Percentiles rank a stretch among this genome's conserved stretches.
Evolutionary conservation across 2,329 filamentous ascomycete species (phyloP).

Genomic region (Clonostachys chloroleuca): DNA sequence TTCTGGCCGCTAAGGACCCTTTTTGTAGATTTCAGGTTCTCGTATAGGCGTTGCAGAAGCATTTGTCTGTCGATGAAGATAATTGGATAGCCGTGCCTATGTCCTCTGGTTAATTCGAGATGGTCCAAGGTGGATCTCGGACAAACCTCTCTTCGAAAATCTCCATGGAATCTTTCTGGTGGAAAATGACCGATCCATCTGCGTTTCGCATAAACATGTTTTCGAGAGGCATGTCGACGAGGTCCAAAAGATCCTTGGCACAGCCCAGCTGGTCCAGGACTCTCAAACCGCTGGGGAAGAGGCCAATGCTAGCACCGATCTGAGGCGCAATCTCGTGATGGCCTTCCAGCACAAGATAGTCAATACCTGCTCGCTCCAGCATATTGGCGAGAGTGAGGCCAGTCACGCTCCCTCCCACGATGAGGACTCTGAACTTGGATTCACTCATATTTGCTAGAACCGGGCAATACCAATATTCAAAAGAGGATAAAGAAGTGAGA

Average conservation of each 20-base stretch:
- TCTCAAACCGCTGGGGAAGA: not conserved
- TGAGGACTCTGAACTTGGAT: constrained; percentile 1
- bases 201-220: not conserved
- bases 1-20: constrained; percentile 1
- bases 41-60: constrained; percentile 21
- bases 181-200: no score
- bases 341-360: not conserved
- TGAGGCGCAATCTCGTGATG: not conserved
- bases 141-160: not conserved
- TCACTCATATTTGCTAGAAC: no score
- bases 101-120: not conserved
- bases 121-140: not conserved
- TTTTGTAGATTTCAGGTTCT: constrained; percentile 17
- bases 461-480: no score
- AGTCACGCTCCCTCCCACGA: constrained; percentile 4
- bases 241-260: not conserved
- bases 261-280: constrained; percentile 1
- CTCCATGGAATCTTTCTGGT: not conserved
- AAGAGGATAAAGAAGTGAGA: no score
- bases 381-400: constrained; percentile 1
- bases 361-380: not conserved
- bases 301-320: not conserved
- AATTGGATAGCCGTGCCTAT: constrained; percentile 13
- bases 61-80: constrained; percentile 24
- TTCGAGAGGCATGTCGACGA: not conserved